Percentiles rank a stretch among this genome's conserved stretches.
Conservation (phyloP, 2,329 filamentous ascomycete genomes). For the Pseudohalonectria lignicola region DNA sequence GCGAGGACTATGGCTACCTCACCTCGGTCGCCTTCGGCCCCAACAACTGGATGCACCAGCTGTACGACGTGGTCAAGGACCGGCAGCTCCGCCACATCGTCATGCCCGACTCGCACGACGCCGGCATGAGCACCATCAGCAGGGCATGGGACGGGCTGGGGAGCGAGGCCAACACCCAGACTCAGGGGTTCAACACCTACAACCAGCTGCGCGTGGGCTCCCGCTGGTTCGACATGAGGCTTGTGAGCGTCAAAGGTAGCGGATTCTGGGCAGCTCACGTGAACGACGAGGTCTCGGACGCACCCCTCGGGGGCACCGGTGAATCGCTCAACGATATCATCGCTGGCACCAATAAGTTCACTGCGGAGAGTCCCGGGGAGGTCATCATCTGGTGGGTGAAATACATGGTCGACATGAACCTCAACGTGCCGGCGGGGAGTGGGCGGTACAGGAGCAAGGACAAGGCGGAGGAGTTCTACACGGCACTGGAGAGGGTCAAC, state of each 20-base stretch:
- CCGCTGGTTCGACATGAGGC: constrained; percentile 35
- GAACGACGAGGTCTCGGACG: neutral
- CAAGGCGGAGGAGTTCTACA: neutral
- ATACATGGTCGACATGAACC: neutral
- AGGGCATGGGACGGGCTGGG: constrained; percentile 21
- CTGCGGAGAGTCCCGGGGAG: neutral
- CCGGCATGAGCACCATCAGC: constrained; percentile 33
- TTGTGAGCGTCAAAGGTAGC: constrained; percentile 19
- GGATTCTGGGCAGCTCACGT: neutral
- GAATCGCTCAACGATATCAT: neutral
- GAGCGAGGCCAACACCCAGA: constrained; percentile 27
- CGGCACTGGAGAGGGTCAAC: neutral
- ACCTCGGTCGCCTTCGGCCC: constrained; percentile 16
- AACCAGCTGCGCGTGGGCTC: constrained; percentile 32
- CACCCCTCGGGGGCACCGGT: neutral
- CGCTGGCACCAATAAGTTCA: neutral
- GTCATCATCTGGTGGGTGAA: neutral
- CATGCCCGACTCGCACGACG: constrained; percentile 36
- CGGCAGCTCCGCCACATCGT: constrained; percentile 31
- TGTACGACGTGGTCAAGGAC: constrained; percentile 20
- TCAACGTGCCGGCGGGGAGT: neutral
- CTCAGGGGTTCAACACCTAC: constrained; percentile 31
- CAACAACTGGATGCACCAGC: constrained; percentile 19
- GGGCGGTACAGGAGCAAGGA: neutral
- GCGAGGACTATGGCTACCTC: constrained; percentile 18